A percentile compares a stretch with the other conserved stretches of the same genome.
Conservation (phyloP, 2,329 filamentous ascomycete species). For the Fusarium sp. region DNA sequence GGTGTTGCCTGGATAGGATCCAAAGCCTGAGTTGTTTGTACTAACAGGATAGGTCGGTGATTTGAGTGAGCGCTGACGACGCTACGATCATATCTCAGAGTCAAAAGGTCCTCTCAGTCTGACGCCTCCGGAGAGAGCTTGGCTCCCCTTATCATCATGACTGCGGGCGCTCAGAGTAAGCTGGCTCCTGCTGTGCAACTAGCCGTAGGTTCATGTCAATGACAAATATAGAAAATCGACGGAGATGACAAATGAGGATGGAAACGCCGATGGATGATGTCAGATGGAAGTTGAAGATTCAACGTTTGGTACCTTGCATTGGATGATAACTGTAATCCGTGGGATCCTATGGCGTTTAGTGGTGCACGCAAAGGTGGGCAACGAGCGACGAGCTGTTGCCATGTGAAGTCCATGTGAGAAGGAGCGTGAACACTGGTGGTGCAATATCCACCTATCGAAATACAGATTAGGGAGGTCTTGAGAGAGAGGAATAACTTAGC, state of each 20-base stretch:
- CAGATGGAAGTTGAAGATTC: conserved; percentile 5
- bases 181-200: too few species aligned
- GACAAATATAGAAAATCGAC: neutral
- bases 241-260: neutral
- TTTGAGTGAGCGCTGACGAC: neutral
- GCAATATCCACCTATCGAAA: conserved; percentile 15
- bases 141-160: conserved; percentile 7
- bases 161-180: neutral
- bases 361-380: conserved; percentile 2
- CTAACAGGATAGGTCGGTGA: too few species aligned
- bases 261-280: neutral
- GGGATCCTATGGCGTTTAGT: conserved; percentile 3
- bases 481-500: too few species aligned
- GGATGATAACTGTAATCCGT: neutral
- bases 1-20: neutral
- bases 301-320: conserved; percentile 17
- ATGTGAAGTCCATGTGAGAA: conserved; percentile 29
- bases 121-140: conserved; percentile 4
- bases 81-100: neutral
- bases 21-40: neutral
- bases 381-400: conserved; percentile 11
- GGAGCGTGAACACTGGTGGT: conserved; percentile 7
- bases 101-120: neutral
- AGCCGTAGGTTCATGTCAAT: neutral
- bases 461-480: neutral